Base-by-base conservation (phyloP, 2,329 filamentous ascomycete species). In the Alternaria rosae region DNA sequence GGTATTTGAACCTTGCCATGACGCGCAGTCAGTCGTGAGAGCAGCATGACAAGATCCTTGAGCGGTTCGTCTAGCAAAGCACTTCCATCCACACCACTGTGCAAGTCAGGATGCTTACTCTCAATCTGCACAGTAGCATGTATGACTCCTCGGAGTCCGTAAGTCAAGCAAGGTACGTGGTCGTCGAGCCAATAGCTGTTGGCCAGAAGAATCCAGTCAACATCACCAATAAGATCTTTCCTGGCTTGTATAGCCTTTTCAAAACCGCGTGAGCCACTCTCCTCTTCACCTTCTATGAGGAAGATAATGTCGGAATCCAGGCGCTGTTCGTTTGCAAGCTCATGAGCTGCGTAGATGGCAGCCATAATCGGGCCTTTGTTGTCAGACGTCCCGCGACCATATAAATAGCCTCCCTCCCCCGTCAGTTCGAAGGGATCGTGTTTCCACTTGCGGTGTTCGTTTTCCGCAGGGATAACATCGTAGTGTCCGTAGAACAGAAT, bases 141-240 rank as follows among this genome's bases (percentile, higher is more conserved):
- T 21, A 99, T 90, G 25, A 99, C 94, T 23, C 95, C 95, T 51
- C 95, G 89, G 7, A 98, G 85, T 1, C 95, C 95, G 65, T 99
- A 99, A 0, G 95, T 99, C 59, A 99, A 82, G 76, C 95, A 99
- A 0, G 95, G 95, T 3, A 96, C 93, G 68, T 96, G 91, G 74
- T 99, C 94, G 75, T 98, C 93, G 2, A 99, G 85, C 95, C 95
- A 99, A 83, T 99, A 99, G 80, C 94, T 97, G 83, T 99, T 99
- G 21, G 95, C 94, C 38, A 99, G 84, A 30, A 99, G 83, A 57
- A 99, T 95, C 84, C 95, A 98, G 79, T 99, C 94, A 3, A 99
- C 89, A 10, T 92, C 85, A 1, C 95, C 95, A 70, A 99, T 97
- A 23, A 92, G 85, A 13, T 90, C 85, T 78, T 97, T 97, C 79